These are phyloP conservation scores for Closterium sp. DNA, from an alignment of 139 green algal genomes.

Conservation along the genomic window DNA sequence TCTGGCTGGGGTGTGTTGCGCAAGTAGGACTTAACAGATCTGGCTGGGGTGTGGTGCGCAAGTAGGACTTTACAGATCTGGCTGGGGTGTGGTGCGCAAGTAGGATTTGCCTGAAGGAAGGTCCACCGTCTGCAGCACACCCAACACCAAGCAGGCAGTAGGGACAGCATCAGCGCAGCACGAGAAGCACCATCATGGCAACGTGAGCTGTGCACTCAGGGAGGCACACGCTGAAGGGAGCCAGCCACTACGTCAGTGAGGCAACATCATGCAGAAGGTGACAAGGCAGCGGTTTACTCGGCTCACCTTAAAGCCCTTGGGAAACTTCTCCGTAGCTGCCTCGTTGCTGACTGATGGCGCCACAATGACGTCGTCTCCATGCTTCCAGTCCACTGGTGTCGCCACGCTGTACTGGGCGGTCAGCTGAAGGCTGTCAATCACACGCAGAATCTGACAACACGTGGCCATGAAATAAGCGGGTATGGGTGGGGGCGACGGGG, in stretches of 20 bases:
- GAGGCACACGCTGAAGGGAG: too few species aligned
- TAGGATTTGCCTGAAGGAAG: conserved; percentile 41
- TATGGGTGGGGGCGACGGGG: neutral
- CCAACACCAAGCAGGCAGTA: neutral
- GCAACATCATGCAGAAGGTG: neutral
- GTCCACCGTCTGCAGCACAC: conserved; percentile 6
- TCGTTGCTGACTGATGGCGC: conserved; percentile 59
- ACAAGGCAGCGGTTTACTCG: neutral
- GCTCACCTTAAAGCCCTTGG: conserved; percentile 31
- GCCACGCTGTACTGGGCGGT: conserved; percentile 63
- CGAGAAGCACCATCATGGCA: neutral
- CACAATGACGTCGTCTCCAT: conserved; percentile 62
- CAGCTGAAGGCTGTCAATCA: conserved; percentile 73
- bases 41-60: too few species aligned
- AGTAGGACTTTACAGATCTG: conserved; percentile 2
- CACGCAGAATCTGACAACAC: conserved; percentile 55
- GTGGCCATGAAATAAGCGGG: neutral
- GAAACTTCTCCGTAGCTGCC: conserved; percentile 57
- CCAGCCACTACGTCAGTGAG: too few species aligned
- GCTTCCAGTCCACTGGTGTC: conserved; percentile 68
- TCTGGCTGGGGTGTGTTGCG: too few species aligned
- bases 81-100: conserved; percentile 28
- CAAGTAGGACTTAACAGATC: too few species aligned
- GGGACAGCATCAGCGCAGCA: neutral
- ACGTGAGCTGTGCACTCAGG: too few species aligned